Base-by-base conservation (phyloP, 768 basidiomycete species). In the Infundibulicybe gibba region DNA sequence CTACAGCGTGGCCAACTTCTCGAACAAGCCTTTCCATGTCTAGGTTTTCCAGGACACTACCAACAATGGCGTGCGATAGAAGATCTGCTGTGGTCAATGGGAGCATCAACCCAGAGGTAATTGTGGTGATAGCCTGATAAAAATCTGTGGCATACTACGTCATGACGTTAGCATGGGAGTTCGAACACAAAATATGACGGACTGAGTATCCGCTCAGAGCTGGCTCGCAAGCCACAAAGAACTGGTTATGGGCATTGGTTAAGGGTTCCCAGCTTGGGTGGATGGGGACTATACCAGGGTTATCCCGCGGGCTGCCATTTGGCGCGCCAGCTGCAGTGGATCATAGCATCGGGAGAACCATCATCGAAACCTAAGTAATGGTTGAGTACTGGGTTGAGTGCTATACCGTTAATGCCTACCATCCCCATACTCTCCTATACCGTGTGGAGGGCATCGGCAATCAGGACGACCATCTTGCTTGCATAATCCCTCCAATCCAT, bases 171-270 rank as follows among this genome's bases (percentile, higher is more conserved):
- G 16, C n/a, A 38, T 21, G 34, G 32, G 32, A 16, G 14, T 25
- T 14, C 41, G 55, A 55, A 37, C 33, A 49, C 48, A 49, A 38
- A 53, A 25, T 33, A 30, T 47, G 13, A 62, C 85, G 60, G 56
- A 91, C 90, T 48, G 87, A 88, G 60, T 95, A 95, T 38, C 92
- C 91, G 53, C 90, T 93, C 49, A 95, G 74, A 5, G 92, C 94
- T 47, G 95, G 94, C 66, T 98, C 95, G 69, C 95, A 98, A 21
- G 95, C 95, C n/a, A 98, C 95, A 63, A 97, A 94, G 70, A 97
- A 97, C 93, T 97, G 63, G 6, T 4, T 25, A 49, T 17, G 3
- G 25, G 47, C 30, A 45, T 34, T 47, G 33, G 43, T 25, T 8
- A 25, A 25, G 25, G 25, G 8, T 25, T 25, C 25, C 25, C 25